A percentile compares a stretch with the other conserved stretches of the same genome.
Conservation (phyloP, 495 filamentous ascomycete species). For the Neurospora cerealis region DNA sequence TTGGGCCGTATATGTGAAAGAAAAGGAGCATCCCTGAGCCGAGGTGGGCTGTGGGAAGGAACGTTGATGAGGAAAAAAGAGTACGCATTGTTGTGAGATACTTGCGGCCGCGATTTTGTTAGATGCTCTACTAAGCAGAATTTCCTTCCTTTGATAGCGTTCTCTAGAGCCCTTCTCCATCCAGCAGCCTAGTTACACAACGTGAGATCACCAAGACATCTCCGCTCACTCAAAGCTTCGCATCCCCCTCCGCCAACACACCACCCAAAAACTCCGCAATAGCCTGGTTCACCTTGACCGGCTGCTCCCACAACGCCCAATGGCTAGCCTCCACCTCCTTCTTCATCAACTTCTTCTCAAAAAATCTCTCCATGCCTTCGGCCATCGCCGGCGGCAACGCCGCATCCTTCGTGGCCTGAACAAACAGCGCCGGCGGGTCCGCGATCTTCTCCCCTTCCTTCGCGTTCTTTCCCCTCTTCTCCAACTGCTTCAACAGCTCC, state of each 20-base stretch:
- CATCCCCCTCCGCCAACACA: constrained; percentile 7
- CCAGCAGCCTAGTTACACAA: background rate
- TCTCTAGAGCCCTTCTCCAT: background rate
- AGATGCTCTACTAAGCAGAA: background rate
- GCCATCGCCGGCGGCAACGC: constrained; percentile 59
- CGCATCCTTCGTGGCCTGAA: constrained; percentile 58
- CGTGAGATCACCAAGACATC: background rate
- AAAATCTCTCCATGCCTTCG: constrained; percentile 53
- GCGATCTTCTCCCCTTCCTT: constrained; percentile 30
- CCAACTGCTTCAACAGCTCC: constrained; percentile 23
- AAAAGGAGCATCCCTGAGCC: background rate
- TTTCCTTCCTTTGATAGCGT: background rate
- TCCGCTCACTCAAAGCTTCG: background rate
- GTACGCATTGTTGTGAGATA: too few species aligned
- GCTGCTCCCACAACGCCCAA: constrained; percentile 61
- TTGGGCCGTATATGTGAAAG: background rate
- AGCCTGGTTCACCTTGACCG: constrained; percentile 38
- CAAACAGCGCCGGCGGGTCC: constrained; percentile 57
- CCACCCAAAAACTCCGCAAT: constrained; percentile 29
- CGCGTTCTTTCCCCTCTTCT: constrained; percentile 6
- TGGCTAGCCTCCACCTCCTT: constrained; percentile 52
- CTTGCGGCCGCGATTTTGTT: background rate
- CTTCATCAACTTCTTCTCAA: constrained; percentile 50
- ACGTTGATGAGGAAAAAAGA: background rate
- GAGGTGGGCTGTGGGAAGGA: background rate